Evolutionary conservation across 306 rosid species (phyloP), one percentile per base, ranked within the genome.

Genomic region (Cicer arietinum): DNA sequence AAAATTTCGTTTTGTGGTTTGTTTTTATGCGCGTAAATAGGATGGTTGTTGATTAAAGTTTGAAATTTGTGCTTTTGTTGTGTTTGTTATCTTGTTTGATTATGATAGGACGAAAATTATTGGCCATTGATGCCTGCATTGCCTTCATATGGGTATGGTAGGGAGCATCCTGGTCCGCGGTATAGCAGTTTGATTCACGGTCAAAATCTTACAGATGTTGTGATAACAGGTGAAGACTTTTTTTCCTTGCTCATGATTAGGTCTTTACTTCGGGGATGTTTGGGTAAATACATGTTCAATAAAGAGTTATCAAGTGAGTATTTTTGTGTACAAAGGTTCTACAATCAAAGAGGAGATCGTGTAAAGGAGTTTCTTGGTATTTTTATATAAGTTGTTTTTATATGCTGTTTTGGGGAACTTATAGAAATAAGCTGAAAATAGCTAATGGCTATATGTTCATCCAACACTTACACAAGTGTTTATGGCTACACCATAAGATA

Each of bases 141-240:
- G 85, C 97, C 98, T 85, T 93, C 98, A n/a, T 93, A 93, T 80
- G 98, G 98, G 53, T 84, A 91, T 77, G 98, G 98, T 48, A 88
- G 98, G 86, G 98, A 93, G 83, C 98, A 84, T 74, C 75, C 71
- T 52, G 98, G 98, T 12, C 94, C 98, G 64, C 90, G 97, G 9
- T 93, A 83, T 66, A 85, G 92, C 74, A 93, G 98, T 82, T 84
- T 93, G 82, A 93, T 91, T 75, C 97, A 93, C 59, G 98, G 94
- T 71, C 98, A 91, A 85, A 86, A 91, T 84, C 98, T 93, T 71
- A 88, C n/a, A 80, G 98, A 91, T 74, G 79, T 93, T 53, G 94
- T 89, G 51, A 91, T 93, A 82, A 93, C 98, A 76, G 98, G 98
- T 86, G 18, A 79, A 47, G 9, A 54, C n/a, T 52, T 67, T 70